A percentile compares a stretch with the other conserved stretches of the same genome.
phyloP scores from a whole-genome alignment of 768 basidiomycete genomes.

The Hirschioporus abietinus region DNA sequence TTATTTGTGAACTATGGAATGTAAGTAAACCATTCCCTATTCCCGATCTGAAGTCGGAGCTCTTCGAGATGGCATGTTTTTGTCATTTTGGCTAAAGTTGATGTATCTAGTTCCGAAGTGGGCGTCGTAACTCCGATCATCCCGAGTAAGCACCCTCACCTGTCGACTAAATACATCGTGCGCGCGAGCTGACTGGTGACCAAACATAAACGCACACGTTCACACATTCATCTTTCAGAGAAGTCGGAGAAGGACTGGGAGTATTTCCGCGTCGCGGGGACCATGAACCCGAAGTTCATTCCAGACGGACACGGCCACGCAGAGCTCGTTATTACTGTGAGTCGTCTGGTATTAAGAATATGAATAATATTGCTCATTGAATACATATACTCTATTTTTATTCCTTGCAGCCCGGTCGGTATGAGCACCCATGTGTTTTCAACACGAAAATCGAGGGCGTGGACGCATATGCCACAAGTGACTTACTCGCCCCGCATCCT shows the following conservation, averaged over 20 bases:
- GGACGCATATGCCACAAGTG: slow-evolving; percentile 32
- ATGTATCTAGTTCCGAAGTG: background rate
- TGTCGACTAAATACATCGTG: too few relatives aligned
- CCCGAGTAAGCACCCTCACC: background rate
- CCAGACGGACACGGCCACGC: slow-evolving; percentile 22
- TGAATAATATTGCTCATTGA: too few relatives aligned
- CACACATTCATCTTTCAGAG: too few relatives aligned
- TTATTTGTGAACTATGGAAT: slow-evolving; percentile 10
- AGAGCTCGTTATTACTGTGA: slow-evolving; percentile 35
- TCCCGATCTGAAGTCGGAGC: too few relatives aligned
- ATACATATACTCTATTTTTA: background rate
- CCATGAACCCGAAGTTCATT: slow-evolving; percentile 22
- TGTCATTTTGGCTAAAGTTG: background rate
- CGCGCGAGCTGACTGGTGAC: too few relatives aligned
- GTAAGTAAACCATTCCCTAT: background rate
- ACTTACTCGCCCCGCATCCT: slow-evolving; percentile 37
- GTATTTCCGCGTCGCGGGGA: slow-evolving; percentile 25
- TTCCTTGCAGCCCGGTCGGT: background rate
- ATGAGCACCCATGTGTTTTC: slow-evolving; percentile 18
- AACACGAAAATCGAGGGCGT: slow-evolving; percentile 29
- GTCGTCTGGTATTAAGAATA: too few relatives aligned
- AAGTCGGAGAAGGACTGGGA: slow-evolving; percentile 22
- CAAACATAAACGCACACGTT: too few relatives aligned
- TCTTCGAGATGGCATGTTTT: too few relatives aligned
- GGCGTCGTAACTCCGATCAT: background rate